Evolutionary conservation across 2,329 filamentous ascomycete genomes (phyloP), one percentile per base, ranked within the genome.

Genomic region (Trichoderma cornu-damae): DNA sequence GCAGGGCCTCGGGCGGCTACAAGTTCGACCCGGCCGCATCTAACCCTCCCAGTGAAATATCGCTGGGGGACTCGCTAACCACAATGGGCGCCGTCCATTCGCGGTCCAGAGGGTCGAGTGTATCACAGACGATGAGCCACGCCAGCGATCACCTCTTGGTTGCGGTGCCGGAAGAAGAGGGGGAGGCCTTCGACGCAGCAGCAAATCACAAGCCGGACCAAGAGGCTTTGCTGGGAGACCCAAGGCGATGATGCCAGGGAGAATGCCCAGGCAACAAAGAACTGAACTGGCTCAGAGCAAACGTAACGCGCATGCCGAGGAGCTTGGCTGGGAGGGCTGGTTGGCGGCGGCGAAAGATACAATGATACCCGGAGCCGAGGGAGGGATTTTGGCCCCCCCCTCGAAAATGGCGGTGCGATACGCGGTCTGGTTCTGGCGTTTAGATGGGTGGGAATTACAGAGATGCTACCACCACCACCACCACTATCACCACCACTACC

Each of bases 141-240:
- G 65, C 61, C 5, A 74, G 69, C 42, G 73, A 74, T 49, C 66
- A 70, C 38, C 67, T 68, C 2, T 64, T 74, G n/a, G 69, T 72
- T 4, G 65, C 70, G 3, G 72, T 75, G 20, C 72, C 72, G 2
- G 74, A 75, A 61, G 73, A 73, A 62, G 72, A 73, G 2, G 66
- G 66, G 14, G 67, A 66, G 20, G 32, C 32, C 4, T 28, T 32
- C 4, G 58, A 57, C 12, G 51, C 8, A 44, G 24, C 58, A 44
- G 24, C 40, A 3, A 34, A 38, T 18, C 38, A 14, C 11, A 50
- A 59, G 38, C 35, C 40, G 20, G 61, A 61, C 6, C 54, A 60
- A 11, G 50, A 54, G 32, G 58, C 57, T 16, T 37, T 61, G 26
- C 38, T 59, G n/a, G 32, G 16, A 28, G 26, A 5, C 3, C 18